Conservation (phyloP, 306 rosid genomes). For the Bauhinia variegata region DNA sequence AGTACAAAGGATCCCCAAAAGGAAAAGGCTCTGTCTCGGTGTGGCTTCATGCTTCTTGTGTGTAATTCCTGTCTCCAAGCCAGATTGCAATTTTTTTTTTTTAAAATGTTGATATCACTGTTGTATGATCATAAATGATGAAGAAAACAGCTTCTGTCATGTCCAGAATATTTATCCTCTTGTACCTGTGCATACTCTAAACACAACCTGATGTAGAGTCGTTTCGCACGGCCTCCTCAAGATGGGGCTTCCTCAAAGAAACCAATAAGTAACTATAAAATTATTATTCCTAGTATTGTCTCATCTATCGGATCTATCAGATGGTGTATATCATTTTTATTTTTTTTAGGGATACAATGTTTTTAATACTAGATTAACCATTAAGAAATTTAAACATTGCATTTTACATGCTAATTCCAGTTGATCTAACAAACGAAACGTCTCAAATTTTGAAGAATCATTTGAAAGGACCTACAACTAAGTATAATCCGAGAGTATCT, state of each 20-base stretch:
- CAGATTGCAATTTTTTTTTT: constrained; percentile 34
- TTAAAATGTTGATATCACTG: constrained; percentile 23
- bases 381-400: too few relatives aligned
- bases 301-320: too few relatives aligned
- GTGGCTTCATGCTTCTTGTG: constrained; percentile 31
- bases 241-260: constrained; percentile 8
- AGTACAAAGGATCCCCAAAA: constrained; percentile 18
- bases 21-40: constrained; percentile 9
- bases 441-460: too few relatives aligned
- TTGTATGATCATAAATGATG: constrained; percentile 39
- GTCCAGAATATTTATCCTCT: constrained; percentile 27
- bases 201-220: not conserved
- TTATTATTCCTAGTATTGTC: not conserved
- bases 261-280: not conserved
- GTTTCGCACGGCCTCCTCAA: constrained; percentile 8
- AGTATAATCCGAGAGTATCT: too few relatives aligned
- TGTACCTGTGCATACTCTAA: constrained; percentile 31
- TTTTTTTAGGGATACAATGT: too few relatives aligned
- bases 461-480: too few relatives aligned
- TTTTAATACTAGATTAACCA: too few relatives aligned
- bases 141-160: constrained; percentile 25
- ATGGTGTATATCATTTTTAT: not conserved
- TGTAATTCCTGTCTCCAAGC: constrained; percentile 36
- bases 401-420: too few relatives aligned
- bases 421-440: too few relatives aligned